phyloP scores from a whole-genome alignment of 208 protist genomes.

The Naegleria lovaniensis region DNA sequence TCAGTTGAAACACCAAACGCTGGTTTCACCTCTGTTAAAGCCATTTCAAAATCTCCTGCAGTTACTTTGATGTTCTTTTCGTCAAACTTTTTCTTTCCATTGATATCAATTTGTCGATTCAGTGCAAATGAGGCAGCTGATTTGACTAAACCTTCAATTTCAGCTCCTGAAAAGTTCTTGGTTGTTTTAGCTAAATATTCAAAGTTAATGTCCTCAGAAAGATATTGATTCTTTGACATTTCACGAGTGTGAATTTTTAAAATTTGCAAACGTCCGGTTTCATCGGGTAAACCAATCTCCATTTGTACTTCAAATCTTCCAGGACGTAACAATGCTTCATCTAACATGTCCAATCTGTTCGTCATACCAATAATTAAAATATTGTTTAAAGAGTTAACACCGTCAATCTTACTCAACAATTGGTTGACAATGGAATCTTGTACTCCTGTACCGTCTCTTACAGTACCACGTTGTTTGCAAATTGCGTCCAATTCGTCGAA shows the following conservation, averaged over 20 bases:
- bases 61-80: conserved; percentile 50
- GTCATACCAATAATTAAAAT: conserved; percentile 99
- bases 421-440: conserved; percentile 98
- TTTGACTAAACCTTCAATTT: conserved; percentile 82
- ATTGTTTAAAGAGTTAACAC: conserved; percentile 98
- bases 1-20: conserved; percentile 90
- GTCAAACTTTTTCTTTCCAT: conserved; percentile 60
- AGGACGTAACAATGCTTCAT: conserved; percentile 97
- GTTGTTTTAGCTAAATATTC: conserved; percentile 79
- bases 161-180: conserved; percentile 97
- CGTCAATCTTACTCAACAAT: conserved; percentile 98
- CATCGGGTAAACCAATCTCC: conserved; percentile 94
- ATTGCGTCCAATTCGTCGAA: conserved; percentile 99
- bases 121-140: conserved; percentile 75
- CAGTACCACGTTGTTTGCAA: conserved; percentile 88
- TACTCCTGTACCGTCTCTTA: conserved; percentile 87
- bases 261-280: conserved; percentile 94
- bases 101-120: conserved; percentile 73
- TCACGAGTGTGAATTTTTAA: conserved; percentile 96
- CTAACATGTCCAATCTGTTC: conserved; percentile 97
- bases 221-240: conserved; percentile 76
- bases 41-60: conserved; percentile 60
- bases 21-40: conserved; percentile 75
- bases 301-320: conserved; percentile 98
- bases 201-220: conserved; percentile 84